Percentiles rank a stretch among this genome's conserved stretches.
Conservation (phyloP, 2,329 filamentous ascomycete species). For the Geosmithia putterillii region DNA sequence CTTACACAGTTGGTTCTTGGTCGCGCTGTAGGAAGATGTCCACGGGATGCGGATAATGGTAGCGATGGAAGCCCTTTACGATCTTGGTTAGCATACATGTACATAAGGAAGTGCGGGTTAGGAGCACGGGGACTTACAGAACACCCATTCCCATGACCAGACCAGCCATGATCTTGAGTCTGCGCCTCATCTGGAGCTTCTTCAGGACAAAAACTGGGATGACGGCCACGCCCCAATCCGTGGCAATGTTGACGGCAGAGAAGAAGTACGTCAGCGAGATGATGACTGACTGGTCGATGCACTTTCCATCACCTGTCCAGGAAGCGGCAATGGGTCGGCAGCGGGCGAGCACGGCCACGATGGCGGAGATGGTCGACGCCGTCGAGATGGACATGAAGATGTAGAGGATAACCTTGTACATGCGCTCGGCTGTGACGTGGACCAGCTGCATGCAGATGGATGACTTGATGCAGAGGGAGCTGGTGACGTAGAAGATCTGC, state of each 20-base stretch:
- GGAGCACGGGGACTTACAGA: constrained; percentile 2
- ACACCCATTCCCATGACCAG: constrained; percentile 4
- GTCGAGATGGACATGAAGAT: not conserved
- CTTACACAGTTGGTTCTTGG: not conserved
- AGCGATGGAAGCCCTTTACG: constrained; percentile 5
- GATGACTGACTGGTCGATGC: constrained; percentile 9
- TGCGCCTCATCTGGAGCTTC: constrained; percentile 5
- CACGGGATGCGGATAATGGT: constrained; percentile 9
- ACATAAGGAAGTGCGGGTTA: not conserved
- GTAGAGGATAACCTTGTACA: constrained; percentile 1
- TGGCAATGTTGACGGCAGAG: constrained; percentile 15
- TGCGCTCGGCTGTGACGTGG: constrained; percentile 4
- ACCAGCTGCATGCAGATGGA: constrained; percentile 7
- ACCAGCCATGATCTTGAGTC: constrained; percentile 1
- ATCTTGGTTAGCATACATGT: not conserved
- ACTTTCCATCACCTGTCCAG: constrained; percentile 7
- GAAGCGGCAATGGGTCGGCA: constrained; percentile 7
- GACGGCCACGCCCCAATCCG: constrained; percentile 10
- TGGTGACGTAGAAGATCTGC: constrained; percentile 1
- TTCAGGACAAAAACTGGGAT: constrained; percentile 10
- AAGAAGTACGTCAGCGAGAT: constrained; percentile 14
- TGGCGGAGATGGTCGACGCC: constrained; percentile 1
- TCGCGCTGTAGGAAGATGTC: constrained; percentile 6
- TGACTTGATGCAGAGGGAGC: constrained; percentile 5
- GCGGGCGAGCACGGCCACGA: constrained; percentile 4